Percentiles rank a stretch among this genome's conserved stretches.
Evolutionary conservation across 495 filamentous ascomycete genomes (phyloP).

Genomic region (Penicillium egyptiacum): DNA sequence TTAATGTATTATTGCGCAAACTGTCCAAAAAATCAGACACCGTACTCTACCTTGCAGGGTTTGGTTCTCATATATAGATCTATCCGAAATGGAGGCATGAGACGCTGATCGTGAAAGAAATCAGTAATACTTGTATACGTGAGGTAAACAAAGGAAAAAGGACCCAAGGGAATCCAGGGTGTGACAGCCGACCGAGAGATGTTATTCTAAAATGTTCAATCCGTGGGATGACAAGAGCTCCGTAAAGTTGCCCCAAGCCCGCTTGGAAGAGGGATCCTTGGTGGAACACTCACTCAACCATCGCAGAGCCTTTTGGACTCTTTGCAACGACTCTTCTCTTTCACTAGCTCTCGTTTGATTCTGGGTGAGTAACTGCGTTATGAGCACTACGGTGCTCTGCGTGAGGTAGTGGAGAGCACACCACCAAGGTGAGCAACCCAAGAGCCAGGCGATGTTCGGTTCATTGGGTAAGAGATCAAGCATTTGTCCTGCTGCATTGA

Average conservation of each 20-base stretch:
- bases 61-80: not conserved
- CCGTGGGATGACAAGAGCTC: slow-evolving; percentile 10
- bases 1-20: not conserved
- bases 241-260: slow-evolving; percentile 6
- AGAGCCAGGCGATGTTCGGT: slow-evolving; percentile 39
- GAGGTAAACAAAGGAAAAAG: not conserved
- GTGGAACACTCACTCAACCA: slow-evolving; percentile 5
- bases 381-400: slow-evolving; percentile 39
- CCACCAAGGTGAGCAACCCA: slow-evolving; percentile 56
- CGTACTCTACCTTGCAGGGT: not conserved
- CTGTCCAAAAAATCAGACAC: not conserved
- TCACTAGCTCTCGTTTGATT: not conserved
- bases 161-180: not conserved
- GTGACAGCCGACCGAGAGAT: not conserved
- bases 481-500: slow-evolving; percentile 49
- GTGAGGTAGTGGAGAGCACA: slow-evolving; percentile 57
- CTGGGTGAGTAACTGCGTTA: slow-evolving; percentile 48
- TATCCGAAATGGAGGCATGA: not conserved
- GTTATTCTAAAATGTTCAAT: not conserved
- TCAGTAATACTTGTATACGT: not conserved
- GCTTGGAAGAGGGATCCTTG: slow-evolving; percentile 4
- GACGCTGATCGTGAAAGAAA: not conserved
- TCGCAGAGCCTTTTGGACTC: slow-evolving; percentile 1
- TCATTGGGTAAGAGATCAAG: slow-evolving; percentile 47
- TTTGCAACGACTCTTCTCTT: not conserved